Base-by-base conservation (phyloP, 2,329 filamentous ascomycete species). In the Aspergillus sp. region DNA sequence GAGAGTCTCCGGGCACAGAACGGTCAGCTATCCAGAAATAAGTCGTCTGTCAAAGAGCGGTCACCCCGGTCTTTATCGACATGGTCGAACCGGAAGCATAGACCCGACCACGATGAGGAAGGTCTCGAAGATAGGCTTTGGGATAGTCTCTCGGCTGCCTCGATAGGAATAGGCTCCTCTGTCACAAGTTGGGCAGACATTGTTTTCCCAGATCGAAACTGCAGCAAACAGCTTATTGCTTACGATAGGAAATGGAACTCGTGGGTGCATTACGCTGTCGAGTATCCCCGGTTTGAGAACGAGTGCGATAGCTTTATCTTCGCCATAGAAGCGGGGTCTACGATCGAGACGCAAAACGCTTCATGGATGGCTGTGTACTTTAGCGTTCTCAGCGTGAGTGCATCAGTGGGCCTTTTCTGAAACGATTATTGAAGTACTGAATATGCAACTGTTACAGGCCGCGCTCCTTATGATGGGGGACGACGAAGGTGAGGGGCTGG, bases 401-500 rank as follows among this genome's bases (percentile, higher is more conserved):
- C 19, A 17, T 17, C 31, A 17, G 3, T 6, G 3, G 13, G 9
- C 3, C 4, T 17, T 51, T 51, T 5, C 8, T 28, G 25, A 7
- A 28, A 28, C 25, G 25, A 28, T 28, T 28, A 28, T 28, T 30
- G 49, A n/a, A 31, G n/a, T 30, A 41, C 23, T 53, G 22, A 54
- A 8, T 25, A 6, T 19, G 19, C 3, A 30, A 22, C n/a, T 28
- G 15, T 22, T 15, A 11, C 23, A 54, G 51, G 51, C 51, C 7
- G 51, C 51, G 43, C 34, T 54, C 23, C 51, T 54, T 22, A 54
- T 54, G 51, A 54, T 54, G 51, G 31, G 34, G 7, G 51, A 54
- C 23, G 51, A 54, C 22, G 51, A 54, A 54, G 51, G 22, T 19
- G 51, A 54, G 9, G 25, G 5, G 34, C 23, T 54, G 28, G 8